Conservation (phyloP, 2,329 filamentous ascomycete species). For the Ceratocystis huliohia region DNA sequence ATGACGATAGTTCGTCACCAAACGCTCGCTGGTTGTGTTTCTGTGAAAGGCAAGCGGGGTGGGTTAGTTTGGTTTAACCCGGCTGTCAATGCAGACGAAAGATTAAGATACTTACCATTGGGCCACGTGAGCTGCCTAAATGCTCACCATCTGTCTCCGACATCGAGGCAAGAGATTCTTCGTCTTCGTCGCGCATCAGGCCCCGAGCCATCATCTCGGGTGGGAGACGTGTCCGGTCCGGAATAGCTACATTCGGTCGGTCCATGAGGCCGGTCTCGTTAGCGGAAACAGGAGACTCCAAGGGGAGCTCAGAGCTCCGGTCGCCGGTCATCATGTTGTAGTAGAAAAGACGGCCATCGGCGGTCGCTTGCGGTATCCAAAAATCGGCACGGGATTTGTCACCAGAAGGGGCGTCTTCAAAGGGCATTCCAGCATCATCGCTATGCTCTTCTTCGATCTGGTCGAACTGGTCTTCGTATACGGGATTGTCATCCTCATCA, state of each 20-base stretch:
- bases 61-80: neutral
- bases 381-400: conserved; percentile 84
- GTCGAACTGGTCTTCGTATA: conserved; percentile 55
- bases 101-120: neutral
- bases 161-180: conserved; percentile 50
- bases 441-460: conserved; percentile 53
- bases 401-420: conserved; percentile 49
- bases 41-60: conserved; percentile 26
- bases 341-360: conserved; percentile 87
- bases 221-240: conserved; percentile 79
- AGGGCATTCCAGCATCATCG: conserved; percentile 47
- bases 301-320: conserved; percentile 83
- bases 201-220: conserved; percentile 83
- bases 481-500: conserved; percentile 49
- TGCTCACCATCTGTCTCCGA: conserved; percentile 21
- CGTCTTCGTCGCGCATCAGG: conserved; percentile 70
- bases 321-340: conserved; percentile 97
- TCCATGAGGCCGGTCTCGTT: conserved; percentile 79
- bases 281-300: conserved; percentile 73
- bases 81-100: conserved; percentile 26
- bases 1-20: conserved; percentile 63
- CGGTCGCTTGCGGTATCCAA: conserved; percentile 95
- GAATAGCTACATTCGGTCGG: conserved; percentile 75
- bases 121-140: neutral
- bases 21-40: conserved; percentile 54